These are phyloP conservation scores for Aspergillus thermomutatus DNA, from an alignment of 2,329 filamentous ascomycete species.

Conservation along the genomic window DNA sequence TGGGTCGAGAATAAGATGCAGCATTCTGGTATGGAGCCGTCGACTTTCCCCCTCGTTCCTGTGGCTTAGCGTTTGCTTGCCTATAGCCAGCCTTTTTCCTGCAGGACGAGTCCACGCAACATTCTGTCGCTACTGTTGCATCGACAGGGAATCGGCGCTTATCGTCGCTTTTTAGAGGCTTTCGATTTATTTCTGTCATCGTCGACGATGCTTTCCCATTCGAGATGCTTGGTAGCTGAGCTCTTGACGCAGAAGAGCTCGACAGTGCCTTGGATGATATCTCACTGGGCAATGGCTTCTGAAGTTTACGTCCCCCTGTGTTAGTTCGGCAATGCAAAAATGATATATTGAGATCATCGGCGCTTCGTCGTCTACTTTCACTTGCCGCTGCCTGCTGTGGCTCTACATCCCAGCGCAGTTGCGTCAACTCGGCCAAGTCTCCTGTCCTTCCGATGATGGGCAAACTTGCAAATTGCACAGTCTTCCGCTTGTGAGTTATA, in stretches of 20 bases:
- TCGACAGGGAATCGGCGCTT: not conserved
- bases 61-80: not conserved
- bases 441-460: conserved; percentile 11
- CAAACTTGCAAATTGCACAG: conserved; percentile 21
- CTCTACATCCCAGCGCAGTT: conserved; percentile 2
- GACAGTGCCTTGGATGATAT: not conserved
- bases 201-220: not conserved
- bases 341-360: not conserved
- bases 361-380: conserved; percentile 6
- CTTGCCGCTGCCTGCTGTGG: conserved; percentile 1
- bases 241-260: not conserved
- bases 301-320: no score
- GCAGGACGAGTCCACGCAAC: not conserved
- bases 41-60: not conserved
- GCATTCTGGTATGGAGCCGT: not conserved
- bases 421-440: conserved; percentile 6
- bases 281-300: not conserved
- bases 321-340: not conserved
- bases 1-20: not conserved
- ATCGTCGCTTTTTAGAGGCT: not conserved
- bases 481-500: conserved; percentile 17
- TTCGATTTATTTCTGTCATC: not conserved
- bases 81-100: not conserved
- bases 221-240: not conserved
- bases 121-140: not conserved